Base-by-base conservation (phyloP, 129 eudicot genomes). In the Tagetes erecta region DNA sequence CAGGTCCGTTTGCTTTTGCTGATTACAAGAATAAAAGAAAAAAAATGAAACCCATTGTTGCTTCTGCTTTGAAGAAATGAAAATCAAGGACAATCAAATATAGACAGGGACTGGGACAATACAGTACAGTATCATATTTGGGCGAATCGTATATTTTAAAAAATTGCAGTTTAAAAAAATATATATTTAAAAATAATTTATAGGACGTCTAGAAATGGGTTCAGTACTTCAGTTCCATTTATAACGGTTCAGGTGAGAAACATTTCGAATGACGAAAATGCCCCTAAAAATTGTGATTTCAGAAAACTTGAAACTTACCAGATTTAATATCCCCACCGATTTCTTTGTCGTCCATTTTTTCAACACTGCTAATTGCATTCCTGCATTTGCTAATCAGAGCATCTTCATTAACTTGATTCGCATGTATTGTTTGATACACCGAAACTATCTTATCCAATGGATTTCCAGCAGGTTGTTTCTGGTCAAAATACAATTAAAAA, bases 401-500 rank as follows among this genome's bases (percentile, higher is more conserved):
- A 77, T 88, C 99, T 83, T 94, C 99, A 78, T 94, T 84, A 20
- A 78, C 66, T 75, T 83, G 92, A 73, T 84, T 83, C 20, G 88
- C 78, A 74, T 85, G 76, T 55, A 91, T 68, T 58, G 70, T 71
- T 80, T 91, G 87, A 94, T 83, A 94, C 67, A 85, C 86, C 5
- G 91, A 86, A 59, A 88, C 88, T 83, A 94, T 78, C 78, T 87
- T 86, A 71, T 94, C 96, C 87, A 91, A 39, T n/a, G 75, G 78
- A 85, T 77, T 72, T 71, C 90, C 99, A 79, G 86, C 83, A 70
- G 91, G 81, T 56, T 77, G 79, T 75, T 76, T 83, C 96, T 88
- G 87, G 59, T 77, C 60, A 55, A 44, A 45, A 79, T 40, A 75
- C 4, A 27, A 58, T 12, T 66, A 74, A 3, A 66, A 50, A 53